These are phyloP conservation scores for Parmelia sp. DNA, from an alignment of 495 filamentous ascomycete species.

Conservation along the genomic window DNA sequence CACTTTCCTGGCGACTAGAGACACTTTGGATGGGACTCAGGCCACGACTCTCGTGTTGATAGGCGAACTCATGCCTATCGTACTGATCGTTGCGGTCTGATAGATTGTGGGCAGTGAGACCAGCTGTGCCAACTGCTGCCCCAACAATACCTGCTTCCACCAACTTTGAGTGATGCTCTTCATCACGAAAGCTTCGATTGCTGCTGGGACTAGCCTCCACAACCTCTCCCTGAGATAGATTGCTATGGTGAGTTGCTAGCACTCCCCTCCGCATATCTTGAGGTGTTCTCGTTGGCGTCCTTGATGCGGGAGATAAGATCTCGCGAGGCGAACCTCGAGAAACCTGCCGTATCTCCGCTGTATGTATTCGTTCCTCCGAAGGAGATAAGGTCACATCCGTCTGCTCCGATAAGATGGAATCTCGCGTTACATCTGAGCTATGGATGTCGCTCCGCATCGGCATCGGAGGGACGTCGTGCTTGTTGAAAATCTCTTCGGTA, in stretches of 20 bases:
- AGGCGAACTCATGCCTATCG: slow-evolving; percentile 42
- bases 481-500: slow-evolving; percentile 56
- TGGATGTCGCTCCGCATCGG: slow-evolving; percentile 77
- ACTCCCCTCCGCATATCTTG: slow-evolving; percentile 45
- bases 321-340: slow-evolving; percentile 47
- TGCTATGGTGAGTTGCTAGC: slow-evolving; percentile 51
- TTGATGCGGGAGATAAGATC: slow-evolving; percentile 45
- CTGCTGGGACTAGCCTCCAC: slow-evolving; percentile 45
- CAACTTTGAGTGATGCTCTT: slow-evolving; percentile 38
- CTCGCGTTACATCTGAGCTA: slow-evolving; percentile 78
- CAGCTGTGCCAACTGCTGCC: slow-evolving; percentile 40
- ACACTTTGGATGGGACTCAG: slow-evolving; percentile 86
- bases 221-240: slow-evolving; percentile 51
- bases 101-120: slow-evolving; percentile 41
- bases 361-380: slow-evolving; percentile 31
- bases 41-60: slow-evolving; percentile 53
- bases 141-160: slow-evolving; percentile 41
- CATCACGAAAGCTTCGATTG: slow-evolving; percentile 42
- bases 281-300: slow-evolving; percentile 49
- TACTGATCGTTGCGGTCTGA: slow-evolving; percentile 37
- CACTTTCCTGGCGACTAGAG: slow-evolving; percentile 59
- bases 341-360: slow-evolving; percentile 47
- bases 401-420: slow-evolving; percentile 78
- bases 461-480: slow-evolving; percentile 65
- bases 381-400: slow-evolving; percentile 54